Conservation (phyloP, 441 rosid species). For the Gossypium davidsonii region DNA sequence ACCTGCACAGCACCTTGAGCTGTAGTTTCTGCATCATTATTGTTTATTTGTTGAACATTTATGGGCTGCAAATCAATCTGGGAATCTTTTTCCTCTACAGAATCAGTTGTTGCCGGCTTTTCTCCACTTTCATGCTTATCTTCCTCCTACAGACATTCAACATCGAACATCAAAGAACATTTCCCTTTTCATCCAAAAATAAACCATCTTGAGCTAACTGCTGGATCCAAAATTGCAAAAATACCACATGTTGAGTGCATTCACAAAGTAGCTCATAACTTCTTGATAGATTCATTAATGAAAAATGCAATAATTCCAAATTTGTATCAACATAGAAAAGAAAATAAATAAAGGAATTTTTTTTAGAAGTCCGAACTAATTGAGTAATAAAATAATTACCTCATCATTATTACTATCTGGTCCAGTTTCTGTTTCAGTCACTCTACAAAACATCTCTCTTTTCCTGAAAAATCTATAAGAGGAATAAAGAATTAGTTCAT, state of each 20-base stretch:
- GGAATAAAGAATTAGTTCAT: neutral
- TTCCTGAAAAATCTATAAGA: conserved; percentile 33
- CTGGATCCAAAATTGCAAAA: neutral
- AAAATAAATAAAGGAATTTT: neutral
- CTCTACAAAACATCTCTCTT: conserved; percentile 51
- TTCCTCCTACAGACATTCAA: conserved; percentile 30
- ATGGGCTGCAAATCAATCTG: conserved; percentile 40
- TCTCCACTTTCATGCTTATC: conserved; percentile 42
- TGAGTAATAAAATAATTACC: conserved; percentile 28
- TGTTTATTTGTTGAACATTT: conserved; percentile 30
- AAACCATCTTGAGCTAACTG: neutral
- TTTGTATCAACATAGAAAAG: neutral
- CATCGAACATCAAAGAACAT: neutral
- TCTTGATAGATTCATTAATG: neutral
- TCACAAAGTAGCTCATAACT: neutral
- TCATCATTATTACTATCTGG: conserved; percentile 68
- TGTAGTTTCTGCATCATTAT: conserved; percentile 31
- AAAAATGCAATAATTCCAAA: neutral
- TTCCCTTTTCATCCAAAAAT: neutral
- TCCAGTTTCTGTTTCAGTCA: conserved; percentile 53
- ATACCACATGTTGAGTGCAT: neutral
- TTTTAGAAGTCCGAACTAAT: neutral
- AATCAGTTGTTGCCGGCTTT: conserved; percentile 26
- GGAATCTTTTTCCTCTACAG: conserved; percentile 27
- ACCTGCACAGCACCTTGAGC: conserved; percentile 52